These are phyloP conservation scores for Suhomyces tanzawaensis DNA, from an alignment of 805 yeast species.

Conservation along the genomic window DNA sequence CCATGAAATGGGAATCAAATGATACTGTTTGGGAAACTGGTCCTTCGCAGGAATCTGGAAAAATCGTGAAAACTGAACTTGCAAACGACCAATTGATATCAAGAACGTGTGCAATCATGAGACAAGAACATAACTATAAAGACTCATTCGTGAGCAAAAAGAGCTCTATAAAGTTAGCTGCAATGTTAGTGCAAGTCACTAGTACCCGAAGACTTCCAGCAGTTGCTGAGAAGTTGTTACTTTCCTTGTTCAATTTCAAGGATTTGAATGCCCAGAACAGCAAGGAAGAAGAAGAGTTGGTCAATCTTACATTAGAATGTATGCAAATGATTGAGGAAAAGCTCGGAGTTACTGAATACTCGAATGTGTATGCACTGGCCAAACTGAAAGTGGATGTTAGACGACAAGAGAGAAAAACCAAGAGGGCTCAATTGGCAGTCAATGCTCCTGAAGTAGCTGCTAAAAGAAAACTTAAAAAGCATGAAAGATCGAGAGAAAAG, in stretches of 20 bases:
- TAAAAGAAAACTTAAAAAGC: constrained; percentile 70
- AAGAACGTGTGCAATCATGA: constrained; percentile 60
- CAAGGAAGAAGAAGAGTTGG: constrained; percentile 52
- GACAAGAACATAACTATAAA: constrained; percentile 58
- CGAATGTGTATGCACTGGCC: constrained; percentile 60
- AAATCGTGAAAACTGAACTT: constrained; percentile 11
- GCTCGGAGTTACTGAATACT: constrained; percentile 69
- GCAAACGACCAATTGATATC: constrained; percentile 61
- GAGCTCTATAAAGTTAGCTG: constrained; percentile 66
- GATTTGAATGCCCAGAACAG: constrained; percentile 37
- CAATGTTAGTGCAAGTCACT: constrained; percentile 57
- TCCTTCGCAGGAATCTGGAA: constrained; percentile 17
- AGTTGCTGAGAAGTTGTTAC: constrained; percentile 49
- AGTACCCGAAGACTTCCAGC: constrained; percentile 37
- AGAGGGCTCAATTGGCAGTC: constrained; percentile 71
- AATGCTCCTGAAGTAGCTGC: constrained; percentile 83
- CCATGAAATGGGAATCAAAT: constrained; percentile 58
- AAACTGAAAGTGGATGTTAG: constrained; percentile 55
- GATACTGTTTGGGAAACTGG: constrained; percentile 32
- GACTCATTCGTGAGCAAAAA: constrained; percentile 60
- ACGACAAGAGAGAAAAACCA: constrained; percentile 73
- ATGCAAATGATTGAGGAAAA: constrained; percentile 62
- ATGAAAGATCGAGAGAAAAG: constrained; percentile 71
- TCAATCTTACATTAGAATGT: constrained; percentile 59
- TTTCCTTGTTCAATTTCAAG: constrained; percentile 51